Base-by-base conservation (phyloP, 2,329 filamentous ascomycete genomes). In the Cladobotryum mycophilum region DNA sequence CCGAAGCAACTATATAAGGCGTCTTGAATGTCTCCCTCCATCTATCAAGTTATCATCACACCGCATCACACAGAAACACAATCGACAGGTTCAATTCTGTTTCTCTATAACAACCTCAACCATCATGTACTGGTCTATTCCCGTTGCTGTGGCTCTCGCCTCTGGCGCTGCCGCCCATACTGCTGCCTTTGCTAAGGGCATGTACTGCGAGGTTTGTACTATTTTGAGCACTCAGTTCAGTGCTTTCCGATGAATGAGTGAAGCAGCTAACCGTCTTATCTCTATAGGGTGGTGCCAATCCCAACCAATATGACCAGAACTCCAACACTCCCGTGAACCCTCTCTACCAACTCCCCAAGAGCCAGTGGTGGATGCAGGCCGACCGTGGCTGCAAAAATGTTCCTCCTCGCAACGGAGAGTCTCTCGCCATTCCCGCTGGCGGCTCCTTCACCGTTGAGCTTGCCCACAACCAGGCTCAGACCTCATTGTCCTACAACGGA, bases 301-400 rank as follows among this genome's bases (percentile, higher is more conserved):
- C 57, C 12, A 51, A 42, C 37, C 53, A 56, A n/a, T 66, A 72
- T 41, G 59, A 73, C 49, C 53, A 51, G 33, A 74, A 76, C 59
- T 71, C 58, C 22, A 71, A 71, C 54, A 58, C 62, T 0, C 67
- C 65, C 17, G 70, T 74, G n/a, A 62, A 64, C 41, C 72, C 73
- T 2, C 63, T 76, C 22, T 74, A 64, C 49, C 53, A 71, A n/a
- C 66, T 74, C 9, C 54, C 64, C 4, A 64, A 68, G 48, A 59
- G 61, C 25, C 52, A 73, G 25, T 75, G 71, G 71, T 76, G 72
- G 72, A 74, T 74, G 62, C 73, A 76, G 53, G 65, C 68, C 47
- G 66, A 71, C 49, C 67, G 71, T 18, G 68, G 69, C 35, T 76
- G 73, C 53, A 64, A 74, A 51, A 54, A 58, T 11, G 66, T 64